A percentile compares a stretch with the other conserved stretches of the same genome.
Conservation (phyloP, 768 basidiomycete genomes). For the Leccinellum rugosiceps region DNA sequence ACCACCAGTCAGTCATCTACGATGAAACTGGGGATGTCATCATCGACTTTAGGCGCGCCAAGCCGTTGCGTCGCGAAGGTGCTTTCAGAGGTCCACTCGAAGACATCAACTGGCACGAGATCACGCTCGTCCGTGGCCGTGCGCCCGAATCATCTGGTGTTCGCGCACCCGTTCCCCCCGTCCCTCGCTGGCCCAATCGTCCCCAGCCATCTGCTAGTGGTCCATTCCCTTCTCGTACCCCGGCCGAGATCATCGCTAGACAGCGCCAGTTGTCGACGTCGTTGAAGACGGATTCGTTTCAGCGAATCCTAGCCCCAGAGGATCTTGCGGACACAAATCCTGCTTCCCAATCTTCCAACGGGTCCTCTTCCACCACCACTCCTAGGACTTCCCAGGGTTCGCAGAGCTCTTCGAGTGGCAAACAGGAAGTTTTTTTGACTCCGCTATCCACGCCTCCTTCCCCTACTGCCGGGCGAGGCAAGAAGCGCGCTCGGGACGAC, state of each 20-base stretch:
- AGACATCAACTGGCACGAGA: conserved; percentile 2
- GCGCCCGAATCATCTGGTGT: neutral
- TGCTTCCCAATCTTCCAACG: neutral
- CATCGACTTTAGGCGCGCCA: conserved; percentile 7
- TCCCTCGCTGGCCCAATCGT: conserved; percentile 12
- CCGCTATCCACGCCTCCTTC: conserved; percentile 9
- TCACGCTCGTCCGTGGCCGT: conserved; percentile 13
- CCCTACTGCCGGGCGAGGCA: conserved; percentile 6
- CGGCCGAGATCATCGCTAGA: conserved; percentile 6
- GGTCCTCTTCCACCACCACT: conserved; percentile 1
- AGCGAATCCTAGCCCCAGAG: conserved; percentile 6
- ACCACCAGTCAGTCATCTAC: conserved; percentile 10
- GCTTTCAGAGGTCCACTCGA: conserved; percentile 15
- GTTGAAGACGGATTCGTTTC: conserved; percentile 9
- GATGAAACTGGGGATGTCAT: conserved; percentile 19
- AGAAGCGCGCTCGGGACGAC: conserved; percentile 13
- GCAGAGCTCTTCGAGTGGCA: neutral
- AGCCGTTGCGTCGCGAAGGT: conserved; percentile 19
- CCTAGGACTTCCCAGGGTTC: neutral
- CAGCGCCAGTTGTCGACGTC: conserved; percentile 5
- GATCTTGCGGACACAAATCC: neutral
- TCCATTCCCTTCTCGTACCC: neutral
- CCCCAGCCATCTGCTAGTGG: neutral
- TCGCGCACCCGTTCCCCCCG: neutral
- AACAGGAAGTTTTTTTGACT: neutral